Evolutionary conservation across 225 moss, liverwort and hornwort genomes (phyloP), one percentile per base, ranked within the genome.

Genomic region (Sphagnum tenellum): DNA sequence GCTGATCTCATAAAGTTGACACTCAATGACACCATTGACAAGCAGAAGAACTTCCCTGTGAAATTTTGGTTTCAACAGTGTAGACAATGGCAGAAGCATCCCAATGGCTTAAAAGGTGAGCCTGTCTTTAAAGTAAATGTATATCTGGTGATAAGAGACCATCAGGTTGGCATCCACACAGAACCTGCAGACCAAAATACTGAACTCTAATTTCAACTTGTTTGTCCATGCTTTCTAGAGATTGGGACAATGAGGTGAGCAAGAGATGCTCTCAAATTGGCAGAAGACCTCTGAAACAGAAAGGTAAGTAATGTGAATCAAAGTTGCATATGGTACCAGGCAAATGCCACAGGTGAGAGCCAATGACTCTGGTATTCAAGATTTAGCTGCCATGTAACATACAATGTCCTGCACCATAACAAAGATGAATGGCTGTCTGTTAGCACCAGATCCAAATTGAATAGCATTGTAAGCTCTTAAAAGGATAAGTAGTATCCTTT

Each of bases 341-440:
- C 95, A 96, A 50, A 92, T 80, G 59, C 95, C 95, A 57, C 95
- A 96, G 54, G 95, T 90, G 46, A 96, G 88, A 50, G 95, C 88
- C 60, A 92, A 96, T 9, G 85, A 75, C 67, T 96, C 92, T 3
- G 88, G 89, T 62, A 92, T 88, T 3, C 82, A 84, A 11, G 92
- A 82, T 67, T 88, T 92, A 2, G 95, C 82, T 61, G 79, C 88
- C 59, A 75, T 85, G 73, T 92, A 96, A 65, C 92, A 86, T 9
- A 83, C 1, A 48, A 78, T 73, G 51, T 88, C 82, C 95, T 96
- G 75, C 67, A 78, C 65, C 59, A 4, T 46, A 63, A 64, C 57
- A 0, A 44, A 3, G 45, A n/a, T 52, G n/a, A 55, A 3, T 9
- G 12, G 50, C 59, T 45, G 45, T 6, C 7, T 60, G 6, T n/a